These are phyloP conservation scores for Ehretia macrophylla DNA, from an alignment of 257 asterid species.

Conservation along the genomic window DNA sequence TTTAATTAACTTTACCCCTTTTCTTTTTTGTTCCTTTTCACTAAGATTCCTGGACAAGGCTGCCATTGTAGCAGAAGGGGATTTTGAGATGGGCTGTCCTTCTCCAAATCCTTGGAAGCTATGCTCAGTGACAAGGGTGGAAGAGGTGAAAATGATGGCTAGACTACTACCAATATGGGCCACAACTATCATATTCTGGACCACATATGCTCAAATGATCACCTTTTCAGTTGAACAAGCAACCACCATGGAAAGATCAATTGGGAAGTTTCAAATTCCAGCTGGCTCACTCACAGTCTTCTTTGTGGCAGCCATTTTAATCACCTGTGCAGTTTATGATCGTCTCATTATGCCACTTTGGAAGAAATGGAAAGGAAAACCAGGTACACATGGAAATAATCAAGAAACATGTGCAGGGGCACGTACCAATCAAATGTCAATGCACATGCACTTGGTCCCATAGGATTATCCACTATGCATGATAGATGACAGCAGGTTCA, in stretches of 20 bases:
- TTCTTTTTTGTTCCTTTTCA: background rate
- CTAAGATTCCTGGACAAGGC: constrained; percentile 78
- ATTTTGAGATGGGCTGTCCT: constrained; percentile 23
- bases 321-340: constrained; percentile 63
- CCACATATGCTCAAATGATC: constrained; percentile 91
- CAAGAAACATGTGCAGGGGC: background rate
- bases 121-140: constrained; percentile 75
- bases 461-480: too few relatives aligned
- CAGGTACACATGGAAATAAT: constrained; percentile 33
- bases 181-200: constrained; percentile 91
- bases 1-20: background rate
- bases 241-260: constrained; percentile 62
- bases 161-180: constrained; percentile 88
- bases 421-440: background rate
- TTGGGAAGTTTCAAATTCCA: constrained; percentile 68
- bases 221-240: constrained; percentile 94
- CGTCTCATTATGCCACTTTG: constrained; percentile 75
- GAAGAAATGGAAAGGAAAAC: constrained; percentile 76
- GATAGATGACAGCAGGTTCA: background rate
- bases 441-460: background rate
- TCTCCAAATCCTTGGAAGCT: constrained; percentile 84
- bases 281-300: constrained; percentile 91
- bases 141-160: constrained; percentile 90
- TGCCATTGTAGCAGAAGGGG: constrained; percentile 65
- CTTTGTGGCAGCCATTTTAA: constrained; percentile 72